These are phyloP conservation scores for Camptophora hylomeconis DNA, from an alignment of 2,329 filamentous ascomycete species.

Conservation along the genomic window DNA sequence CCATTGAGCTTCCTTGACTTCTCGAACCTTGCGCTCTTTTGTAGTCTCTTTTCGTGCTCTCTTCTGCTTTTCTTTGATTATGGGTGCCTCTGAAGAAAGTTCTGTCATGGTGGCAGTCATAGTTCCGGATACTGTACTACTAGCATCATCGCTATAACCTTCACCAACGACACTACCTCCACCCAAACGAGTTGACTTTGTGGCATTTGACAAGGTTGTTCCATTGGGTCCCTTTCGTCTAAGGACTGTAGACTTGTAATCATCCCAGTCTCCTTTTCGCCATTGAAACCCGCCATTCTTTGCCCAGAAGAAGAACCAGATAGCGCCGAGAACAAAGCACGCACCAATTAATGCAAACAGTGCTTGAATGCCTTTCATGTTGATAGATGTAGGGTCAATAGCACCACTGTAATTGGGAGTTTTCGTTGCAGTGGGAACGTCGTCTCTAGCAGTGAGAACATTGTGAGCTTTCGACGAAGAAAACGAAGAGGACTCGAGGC, in stretches of 20 bases:
- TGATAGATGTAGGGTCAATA: conserved; percentile 29
- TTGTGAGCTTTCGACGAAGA: conserved; percentile 19
- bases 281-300: conserved; percentile 91
- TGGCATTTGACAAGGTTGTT: conserved; percentile 69
- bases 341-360: conserved; percentile 76
- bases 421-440: conserved; percentile 13
- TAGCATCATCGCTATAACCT: conserved; percentile 49
- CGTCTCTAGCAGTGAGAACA: conserved; percentile 19
- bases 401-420: conserved; percentile 21
- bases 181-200: conserved; percentile 70
- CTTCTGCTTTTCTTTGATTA: conserved; percentile 25
- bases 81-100: conserved; percentile 15
- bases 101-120: conserved; percentile 18
- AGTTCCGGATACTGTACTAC: conserved; percentile 30
- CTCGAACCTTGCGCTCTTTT: conserved; percentile 30
- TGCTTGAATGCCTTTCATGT: conserved; percentile 57
- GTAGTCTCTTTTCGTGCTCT: conserved; percentile 28
- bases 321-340: conserved; percentile 57
- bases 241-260: conserved; percentile 92
- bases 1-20: conserved; percentile 28
- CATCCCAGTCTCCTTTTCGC: conserved; percentile 80
- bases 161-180: conserved; percentile 59
- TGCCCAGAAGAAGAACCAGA: conserved; percentile 99
- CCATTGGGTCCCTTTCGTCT: conserved; percentile 82
- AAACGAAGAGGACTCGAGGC: conserved; percentile 7